Base-by-base conservation (phyloP, 371 early-diverging fungal species). In the Parasitella parasitica region DNA sequence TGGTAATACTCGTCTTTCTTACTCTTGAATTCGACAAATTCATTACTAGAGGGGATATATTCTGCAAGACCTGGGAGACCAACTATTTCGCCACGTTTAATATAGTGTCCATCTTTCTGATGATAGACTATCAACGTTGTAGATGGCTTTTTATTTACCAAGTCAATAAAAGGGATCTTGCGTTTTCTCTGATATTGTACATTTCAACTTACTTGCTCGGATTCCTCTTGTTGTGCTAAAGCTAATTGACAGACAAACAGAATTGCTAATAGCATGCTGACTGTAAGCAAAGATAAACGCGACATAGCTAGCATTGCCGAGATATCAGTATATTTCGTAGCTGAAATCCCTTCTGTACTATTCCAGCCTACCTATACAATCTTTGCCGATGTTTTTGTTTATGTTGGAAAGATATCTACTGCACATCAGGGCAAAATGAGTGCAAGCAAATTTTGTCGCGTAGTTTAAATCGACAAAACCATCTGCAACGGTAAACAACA, bases 71-170 rank as follows among this genome's bases (percentile, higher is more conserved):
- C 61, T 1, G 64, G 61, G 37, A 63, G 67, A 13, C 67, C 70
- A 28, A 59, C 52, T 15, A 73, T 73, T 16, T 63, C 63, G 26
- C 73, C 73, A 16, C 73, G 70, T 61, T 67, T 73, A 26, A 73
- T 67, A 18, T 59, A 73, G 9, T 66, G 57, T 0, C 70, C 70
- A 30, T 63, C 49, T 15, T 66, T 66, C 54, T 59, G 54, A 54
- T 71, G 71, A 61, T 63, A 71, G 0, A 70, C 49, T 28, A 54
- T 41, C 27, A 66, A 37, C 20, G 12, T 48, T 6, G 63, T 59
- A 4, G 52, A 37, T 37, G 34, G n/a, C 34, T 35, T 28, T 22
- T 24, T 28, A 0, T n/a, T n/a, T 18, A 39, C 18, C 5, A 35
- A 16, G 32, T 26, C n/a, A n/a, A n/a, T n/a, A n/a, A n/a, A n/a